Evolutionary conservation across 2,329 filamentous ascomycete species (phyloP).

Genomic region (Apiospora malaysiana): DNA sequence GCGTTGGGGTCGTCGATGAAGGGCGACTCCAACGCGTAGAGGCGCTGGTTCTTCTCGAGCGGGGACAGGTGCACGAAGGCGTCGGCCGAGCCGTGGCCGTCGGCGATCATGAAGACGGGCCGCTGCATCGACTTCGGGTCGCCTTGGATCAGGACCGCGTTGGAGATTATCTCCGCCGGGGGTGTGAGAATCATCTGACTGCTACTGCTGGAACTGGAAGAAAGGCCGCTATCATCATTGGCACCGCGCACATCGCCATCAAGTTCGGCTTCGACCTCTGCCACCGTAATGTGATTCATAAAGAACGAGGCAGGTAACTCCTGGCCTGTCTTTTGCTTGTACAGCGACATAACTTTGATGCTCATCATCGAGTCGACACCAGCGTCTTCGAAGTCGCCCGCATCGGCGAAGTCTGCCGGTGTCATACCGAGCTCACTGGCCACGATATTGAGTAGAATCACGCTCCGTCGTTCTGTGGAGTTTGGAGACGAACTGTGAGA

Average conservation of each 20-base stretch:
- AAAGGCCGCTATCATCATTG: background rate
- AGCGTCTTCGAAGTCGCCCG: conserved; percentile 5
- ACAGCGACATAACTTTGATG: conserved; percentile 19
- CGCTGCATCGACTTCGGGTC: background rate
- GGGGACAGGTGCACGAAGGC: conserved; percentile 46
- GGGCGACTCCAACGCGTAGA: conserved; percentile 49
- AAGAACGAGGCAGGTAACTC: conserved; percentile 18
- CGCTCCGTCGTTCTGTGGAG: background rate
- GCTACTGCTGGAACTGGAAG: background rate
- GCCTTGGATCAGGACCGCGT: conserved; percentile 18
- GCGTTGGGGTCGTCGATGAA: conserved; percentile 34
- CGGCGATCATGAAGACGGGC: conserved; percentile 49
- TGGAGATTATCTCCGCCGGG: conserved; percentile 25
- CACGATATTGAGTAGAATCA: conserved; percentile 1
- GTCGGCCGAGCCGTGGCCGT: conserved; percentile 49
- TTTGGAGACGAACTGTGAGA: too few species aligned
- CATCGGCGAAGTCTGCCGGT: conserved; percentile 11
- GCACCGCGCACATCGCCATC: conserved; percentile 8
- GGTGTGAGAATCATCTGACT: conserved; percentile 22
- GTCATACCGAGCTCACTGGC: conserved; percentile 5
- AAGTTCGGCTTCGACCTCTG: conserved; percentile 5
- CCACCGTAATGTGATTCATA: background rate
- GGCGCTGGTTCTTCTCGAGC: conserved; percentile 37
- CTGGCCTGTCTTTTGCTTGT: conserved; percentile 17
- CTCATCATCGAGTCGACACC: conserved; percentile 14